Evolutionary conservation across 257 asterid genomes (phyloP).

Genomic region (Capsicum pubescens): DNA sequence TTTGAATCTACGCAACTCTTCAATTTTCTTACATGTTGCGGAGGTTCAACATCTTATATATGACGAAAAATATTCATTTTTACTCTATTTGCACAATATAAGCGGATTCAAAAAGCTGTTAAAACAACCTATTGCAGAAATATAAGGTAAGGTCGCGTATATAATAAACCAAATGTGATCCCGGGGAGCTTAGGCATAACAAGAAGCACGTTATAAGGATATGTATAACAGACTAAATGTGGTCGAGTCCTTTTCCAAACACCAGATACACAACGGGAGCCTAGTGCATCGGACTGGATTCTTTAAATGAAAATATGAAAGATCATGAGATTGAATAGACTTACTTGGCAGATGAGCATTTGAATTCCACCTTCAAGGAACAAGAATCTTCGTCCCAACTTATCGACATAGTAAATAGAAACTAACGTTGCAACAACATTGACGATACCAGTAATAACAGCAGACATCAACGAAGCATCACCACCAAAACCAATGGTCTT

Average conservation of each 20-base stretch:
- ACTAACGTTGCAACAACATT: conserved; percentile 59
- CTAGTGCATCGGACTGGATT: rapidly evolving
- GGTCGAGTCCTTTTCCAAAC: neutral
- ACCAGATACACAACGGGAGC: neutral
- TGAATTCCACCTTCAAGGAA: conserved; percentile 73
- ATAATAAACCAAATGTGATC: too few species aligned
- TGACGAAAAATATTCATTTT: too few species aligned
- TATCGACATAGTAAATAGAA: conserved; percentile 74
- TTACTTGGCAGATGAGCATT: conserved; percentile 78
- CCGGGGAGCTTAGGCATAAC: neutral
- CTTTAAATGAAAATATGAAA: neutral
- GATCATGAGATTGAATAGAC: neutral
- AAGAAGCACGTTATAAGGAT: neutral
- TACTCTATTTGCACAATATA: too few species aligned
- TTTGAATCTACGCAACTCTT: too few species aligned
- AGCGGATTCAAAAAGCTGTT: too few species aligned
- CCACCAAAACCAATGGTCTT: conserved; percentile 67
- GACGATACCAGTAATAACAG: conserved; percentile 55
- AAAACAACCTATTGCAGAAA: neutral
- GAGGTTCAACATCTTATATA: neutral
- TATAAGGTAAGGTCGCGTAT: too few species aligned
- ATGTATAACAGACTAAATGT: neutral
- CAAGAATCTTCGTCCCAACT: conserved; percentile 73
- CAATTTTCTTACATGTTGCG: too few species aligned
- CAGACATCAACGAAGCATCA: conserved; percentile 61